Conservation (phyloP, 1,139 yeast genomes). For the Sugiyamaella sp. region DNA sequence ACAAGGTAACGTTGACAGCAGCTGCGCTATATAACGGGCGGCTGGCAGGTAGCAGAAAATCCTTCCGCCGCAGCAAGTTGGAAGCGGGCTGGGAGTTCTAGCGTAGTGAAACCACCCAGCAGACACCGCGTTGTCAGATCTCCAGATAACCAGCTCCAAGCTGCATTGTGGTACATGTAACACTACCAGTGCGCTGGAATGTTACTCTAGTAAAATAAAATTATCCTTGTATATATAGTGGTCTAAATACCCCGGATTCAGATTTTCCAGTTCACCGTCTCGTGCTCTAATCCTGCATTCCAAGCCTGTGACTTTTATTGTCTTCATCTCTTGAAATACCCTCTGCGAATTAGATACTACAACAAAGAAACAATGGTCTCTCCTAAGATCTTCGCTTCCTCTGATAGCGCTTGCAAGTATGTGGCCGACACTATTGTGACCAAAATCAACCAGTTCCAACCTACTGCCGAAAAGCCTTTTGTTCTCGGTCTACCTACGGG, state of each 20-base stretch:
- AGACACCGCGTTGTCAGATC: not conserved
- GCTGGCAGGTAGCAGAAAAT: not conserved
- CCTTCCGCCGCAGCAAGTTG: not conserved
- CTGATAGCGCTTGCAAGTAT: constrained; percentile 50
- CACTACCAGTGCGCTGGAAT: not conserved
- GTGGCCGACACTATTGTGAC: constrained; percentile 55
- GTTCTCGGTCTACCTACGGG: constrained; percentile 69
- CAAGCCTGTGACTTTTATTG: too few relatives aligned
- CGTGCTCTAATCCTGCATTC: too few relatives aligned
- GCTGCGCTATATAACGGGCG: too few relatives aligned
- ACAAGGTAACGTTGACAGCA: not conserved
- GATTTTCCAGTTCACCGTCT: too few relatives aligned
- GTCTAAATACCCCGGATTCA: not conserved
- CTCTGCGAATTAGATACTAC: too few relatives aligned
- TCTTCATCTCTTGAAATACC: too few relatives aligned
- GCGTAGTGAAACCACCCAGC: not conserved
- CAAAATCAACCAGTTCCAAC: constrained; percentile 51
- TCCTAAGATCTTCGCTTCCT: constrained; percentile 27
- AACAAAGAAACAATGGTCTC: constrained; percentile 15
- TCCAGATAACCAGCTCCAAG: not conserved
- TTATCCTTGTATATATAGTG: not conserved
- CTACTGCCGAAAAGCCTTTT: constrained; percentile 55
- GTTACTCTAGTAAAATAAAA: not conserved
- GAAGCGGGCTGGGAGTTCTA: not conserved
- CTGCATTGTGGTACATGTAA: not conserved